Conservation (phyloP, 805 yeast genomes). For the Nakazawaea molendinolei region DNA sequence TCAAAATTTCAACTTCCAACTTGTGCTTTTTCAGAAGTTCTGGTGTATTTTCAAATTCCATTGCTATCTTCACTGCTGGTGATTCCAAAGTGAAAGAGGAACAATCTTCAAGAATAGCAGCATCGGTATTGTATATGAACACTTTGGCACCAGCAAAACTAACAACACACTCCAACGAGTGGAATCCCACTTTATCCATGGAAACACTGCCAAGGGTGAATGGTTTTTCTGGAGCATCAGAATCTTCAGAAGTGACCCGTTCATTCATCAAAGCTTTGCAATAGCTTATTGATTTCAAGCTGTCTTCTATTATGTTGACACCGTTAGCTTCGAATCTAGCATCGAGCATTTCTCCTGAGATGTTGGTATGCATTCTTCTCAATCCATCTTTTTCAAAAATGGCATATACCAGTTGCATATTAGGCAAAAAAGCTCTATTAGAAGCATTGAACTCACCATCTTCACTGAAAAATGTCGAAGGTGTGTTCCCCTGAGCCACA, state of each 20-base stretch:
- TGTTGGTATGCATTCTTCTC: slow-evolving; percentile 37
- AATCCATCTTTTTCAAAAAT: slow-evolving; percentile 20
- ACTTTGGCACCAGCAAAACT: slow-evolving; percentile 69
- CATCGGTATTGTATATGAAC: slow-evolving; percentile 36
- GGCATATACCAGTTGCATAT: slow-evolving; percentile 51
- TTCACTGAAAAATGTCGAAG: slow-evolving; percentile 41
- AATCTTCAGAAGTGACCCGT: neutral
- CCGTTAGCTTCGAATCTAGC: slow-evolving; percentile 55
- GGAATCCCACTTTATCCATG: slow-evolving; percentile 19
- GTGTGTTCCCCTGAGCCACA: slow-evolving; percentile 54
- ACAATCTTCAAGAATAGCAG: slow-evolving; percentile 29
- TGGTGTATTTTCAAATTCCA: slow-evolving; percentile 42
- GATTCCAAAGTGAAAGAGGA: slow-evolving; percentile 61
- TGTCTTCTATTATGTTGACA: slow-evolving; percentile 45
- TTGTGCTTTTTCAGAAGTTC: slow-evolving; percentile 30
- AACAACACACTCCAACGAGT: slow-evolving; percentile 42
- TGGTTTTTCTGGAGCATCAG: neutral
- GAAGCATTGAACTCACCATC: slow-evolving; percentile 39
- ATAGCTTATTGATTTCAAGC: slow-evolving; percentile 36
- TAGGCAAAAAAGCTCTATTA: slow-evolving; percentile 64
- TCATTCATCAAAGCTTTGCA: slow-evolving; percentile 22
- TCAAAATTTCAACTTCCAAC: slow-evolving; percentile 45
- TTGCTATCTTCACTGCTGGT: slow-evolving; percentile 61
- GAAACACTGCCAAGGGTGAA: slow-evolving; percentile 3
- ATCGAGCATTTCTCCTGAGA: slow-evolving; percentile 66